Percentiles rank a stretch among this genome's conserved stretches.
Conservation (phyloP, 2,329 filamentous ascomycete species). For the Saccharata proteae region DNA sequence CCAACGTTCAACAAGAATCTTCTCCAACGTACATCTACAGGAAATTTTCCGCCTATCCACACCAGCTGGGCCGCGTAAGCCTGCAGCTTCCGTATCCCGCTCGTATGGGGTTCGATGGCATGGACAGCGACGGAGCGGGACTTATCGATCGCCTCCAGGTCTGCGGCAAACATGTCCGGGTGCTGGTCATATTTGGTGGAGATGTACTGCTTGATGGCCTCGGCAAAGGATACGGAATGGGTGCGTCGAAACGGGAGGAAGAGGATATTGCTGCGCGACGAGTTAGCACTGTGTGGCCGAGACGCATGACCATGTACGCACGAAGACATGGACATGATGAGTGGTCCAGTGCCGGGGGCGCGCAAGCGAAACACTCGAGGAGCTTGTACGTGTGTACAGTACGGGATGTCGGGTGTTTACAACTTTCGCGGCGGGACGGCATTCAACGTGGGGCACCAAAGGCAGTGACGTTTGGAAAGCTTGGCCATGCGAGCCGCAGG, state of each 20-base stretch:
- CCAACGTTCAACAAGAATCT: background rate
- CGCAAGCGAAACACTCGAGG: too few relatives aligned
- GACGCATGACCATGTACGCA: slow-evolving; percentile 8
- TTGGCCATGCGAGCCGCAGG: too few relatives aligned
- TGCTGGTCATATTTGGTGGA: slow-evolving; percentile 98
- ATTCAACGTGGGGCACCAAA: background rate
- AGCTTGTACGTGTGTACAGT: slow-evolving; percentile 4
- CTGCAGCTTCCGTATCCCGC: slow-evolving; percentile 78
- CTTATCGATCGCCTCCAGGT: slow-evolving; percentile 75
- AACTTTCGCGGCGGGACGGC: too few relatives aligned
- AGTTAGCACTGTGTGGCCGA: background rate
- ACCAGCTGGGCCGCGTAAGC: slow-evolving; percentile 84
- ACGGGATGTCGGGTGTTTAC: slow-evolving; percentile 7
- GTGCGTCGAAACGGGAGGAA: slow-evolving; percentile 82
- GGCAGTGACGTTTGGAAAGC: slow-evolving; percentile 4
- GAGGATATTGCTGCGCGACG: slow-evolving; percentile 45
- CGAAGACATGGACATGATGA: slow-evolving; percentile 13
- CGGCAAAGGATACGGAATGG: slow-evolving; percentile 62
- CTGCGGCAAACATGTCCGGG: slow-evolving; percentile 87
- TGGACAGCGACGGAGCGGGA: slow-evolving; percentile 78
- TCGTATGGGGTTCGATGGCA: slow-evolving; percentile 75
- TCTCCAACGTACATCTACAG: slow-evolving; percentile 66
- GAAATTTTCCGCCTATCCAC: slow-evolving; percentile 92
- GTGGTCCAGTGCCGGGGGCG: background rate
- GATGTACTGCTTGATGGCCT: slow-evolving; percentile 87